phyloP scores from a whole-genome alignment of 108 stramenopile genomes.

The Pseudonitzschia multistriata region DNA sequence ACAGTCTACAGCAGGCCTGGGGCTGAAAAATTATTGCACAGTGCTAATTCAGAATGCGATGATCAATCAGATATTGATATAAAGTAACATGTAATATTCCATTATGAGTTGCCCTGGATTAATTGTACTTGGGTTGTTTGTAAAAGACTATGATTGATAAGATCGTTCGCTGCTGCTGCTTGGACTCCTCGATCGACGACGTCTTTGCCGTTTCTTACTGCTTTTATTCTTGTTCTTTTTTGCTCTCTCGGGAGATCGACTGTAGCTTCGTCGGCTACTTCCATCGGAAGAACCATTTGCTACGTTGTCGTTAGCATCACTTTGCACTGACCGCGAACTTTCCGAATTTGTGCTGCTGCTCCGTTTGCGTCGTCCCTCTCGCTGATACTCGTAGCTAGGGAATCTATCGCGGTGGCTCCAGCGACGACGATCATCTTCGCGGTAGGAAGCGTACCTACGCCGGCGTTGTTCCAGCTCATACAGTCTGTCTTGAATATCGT shows the following conservation, averaged over 20 bases:
- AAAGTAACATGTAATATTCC: constrained; percentile 5
- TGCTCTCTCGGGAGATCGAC: neutral
- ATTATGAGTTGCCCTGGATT: neutral
- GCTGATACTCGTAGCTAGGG: constrained; percentile 1
- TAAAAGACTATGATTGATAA: neutral
- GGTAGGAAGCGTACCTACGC: constrained; percentile 1
- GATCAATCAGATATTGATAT: constrained; percentile 3
- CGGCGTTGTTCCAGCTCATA: constrained; percentile 29
- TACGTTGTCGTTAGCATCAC: neutral
- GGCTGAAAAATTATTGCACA: constrained; percentile 35
- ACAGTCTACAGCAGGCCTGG: constrained; percentile 89
- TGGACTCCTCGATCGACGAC: constrained; percentile 11
- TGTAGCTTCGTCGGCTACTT: neutral
- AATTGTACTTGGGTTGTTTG: neutral
- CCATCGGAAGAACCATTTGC: neutral
- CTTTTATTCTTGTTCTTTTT: constrained; percentile 11
- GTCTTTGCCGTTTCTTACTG: constrained; percentile 1
- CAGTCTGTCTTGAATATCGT: constrained; percentile 28
- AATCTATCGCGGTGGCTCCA: constrained; percentile 8
- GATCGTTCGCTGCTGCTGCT: constrained; percentile 2
- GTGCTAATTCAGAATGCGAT: neutral
- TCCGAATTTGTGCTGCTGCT: constrained; percentile 19
- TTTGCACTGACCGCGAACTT: neutral
- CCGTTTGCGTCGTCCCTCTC: constrained; percentile 20
- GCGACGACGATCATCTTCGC: constrained; percentile 13